Evolutionary conservation across 108 stramenopile genomes (phyloP), one percentile per base, ranked within the genome.

Genomic region (Asterionellopsis glacialis): DNA sequence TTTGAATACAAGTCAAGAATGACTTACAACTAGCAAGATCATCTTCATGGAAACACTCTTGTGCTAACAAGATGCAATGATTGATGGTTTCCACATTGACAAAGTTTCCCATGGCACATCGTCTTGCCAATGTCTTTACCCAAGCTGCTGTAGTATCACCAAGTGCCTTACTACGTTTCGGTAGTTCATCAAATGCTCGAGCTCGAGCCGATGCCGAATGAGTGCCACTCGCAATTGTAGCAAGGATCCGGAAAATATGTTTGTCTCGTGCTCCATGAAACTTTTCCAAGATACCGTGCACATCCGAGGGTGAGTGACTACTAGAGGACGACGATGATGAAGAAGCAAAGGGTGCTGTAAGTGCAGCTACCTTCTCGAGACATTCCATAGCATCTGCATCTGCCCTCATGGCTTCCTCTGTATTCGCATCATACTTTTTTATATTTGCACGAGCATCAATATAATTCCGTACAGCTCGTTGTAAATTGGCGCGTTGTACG

Each of bases 241-340:
- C 72, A 21, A 94, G 65, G 42, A 91, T 69, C 3, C 82, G 79
- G 64, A 94, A 91, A 44, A 94, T 80, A 61, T 87, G 84, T 64
- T 83, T 85, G 72, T 94, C 93, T 41, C 83, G 79, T 22, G 78
- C 80, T 10, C 52, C 49, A 59, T 94, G 93, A 53, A 94, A 61
- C 22, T 74, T 74, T 49, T 79, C 73, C 45, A 92, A 57, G 11
- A 87, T 61, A 26, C 77, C 57, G 57, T 73, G 68, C 49, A 80
- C 55, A 59, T 76, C 68, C 56, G 59, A 38, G 33, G 33, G n/a
- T n/a, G n/a, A 33, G 7, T 7, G 2, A 7, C 33, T 33, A 33
- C 33, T 33, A 7, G 2, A 5, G 51, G 55, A 56, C 15, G 59
- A 41, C 38, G 57, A 44, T 27, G 33, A 51, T 39, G 42, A 41